Conservation (phyloP, 2,329 filamentous ascomycete species). For the Bipolaris sorokiniana region DNA sequence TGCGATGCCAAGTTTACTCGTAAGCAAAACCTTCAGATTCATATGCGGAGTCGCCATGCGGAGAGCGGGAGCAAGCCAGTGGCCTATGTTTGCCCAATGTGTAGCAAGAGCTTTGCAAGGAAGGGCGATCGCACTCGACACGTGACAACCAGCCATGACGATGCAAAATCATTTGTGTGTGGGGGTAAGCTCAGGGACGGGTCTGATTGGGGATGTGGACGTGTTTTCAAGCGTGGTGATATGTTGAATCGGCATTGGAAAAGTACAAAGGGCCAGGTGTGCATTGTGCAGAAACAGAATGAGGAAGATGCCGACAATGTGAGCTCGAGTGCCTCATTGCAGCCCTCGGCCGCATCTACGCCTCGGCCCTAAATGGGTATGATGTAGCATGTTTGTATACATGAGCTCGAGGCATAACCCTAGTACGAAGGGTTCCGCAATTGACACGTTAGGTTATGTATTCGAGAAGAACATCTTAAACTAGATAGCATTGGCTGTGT, state of each 20-base stretch:
- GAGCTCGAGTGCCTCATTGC: background rate
- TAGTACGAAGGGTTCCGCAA: no score
- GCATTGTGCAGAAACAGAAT: constrained; percentile 8
- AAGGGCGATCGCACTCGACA: constrained; percentile 18
- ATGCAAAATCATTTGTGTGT: constrained; percentile 9
- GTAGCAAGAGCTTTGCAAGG: constrained; percentile 14
- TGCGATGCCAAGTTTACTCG: constrained; percentile 12
- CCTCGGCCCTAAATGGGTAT: background rate
- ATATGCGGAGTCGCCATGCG: constrained; percentile 13
- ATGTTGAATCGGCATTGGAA: constrained; percentile 19
- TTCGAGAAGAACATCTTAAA: no score
- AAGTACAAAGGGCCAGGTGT: constrained; percentile 15
- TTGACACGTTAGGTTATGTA: no score
- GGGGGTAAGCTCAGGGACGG: constrained; percentile 16
- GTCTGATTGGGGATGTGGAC: constrained; percentile 20
- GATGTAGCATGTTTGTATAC: background rate
- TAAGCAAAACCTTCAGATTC: constrained; percentile 11
- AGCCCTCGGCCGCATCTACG: background rate
- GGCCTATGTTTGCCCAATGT: constrained; percentile 6
- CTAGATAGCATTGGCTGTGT: no score
- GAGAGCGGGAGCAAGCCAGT: background rate
- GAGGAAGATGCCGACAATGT: constrained; percentile 7
- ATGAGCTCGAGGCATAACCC: no score
- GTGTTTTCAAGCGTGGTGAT: constrained; percentile 14
- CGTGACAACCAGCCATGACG: constrained; percentile 10